Conservation (phyloP, 495 filamentous ascomycete species). For the Ascobolus immersus region DNA sequence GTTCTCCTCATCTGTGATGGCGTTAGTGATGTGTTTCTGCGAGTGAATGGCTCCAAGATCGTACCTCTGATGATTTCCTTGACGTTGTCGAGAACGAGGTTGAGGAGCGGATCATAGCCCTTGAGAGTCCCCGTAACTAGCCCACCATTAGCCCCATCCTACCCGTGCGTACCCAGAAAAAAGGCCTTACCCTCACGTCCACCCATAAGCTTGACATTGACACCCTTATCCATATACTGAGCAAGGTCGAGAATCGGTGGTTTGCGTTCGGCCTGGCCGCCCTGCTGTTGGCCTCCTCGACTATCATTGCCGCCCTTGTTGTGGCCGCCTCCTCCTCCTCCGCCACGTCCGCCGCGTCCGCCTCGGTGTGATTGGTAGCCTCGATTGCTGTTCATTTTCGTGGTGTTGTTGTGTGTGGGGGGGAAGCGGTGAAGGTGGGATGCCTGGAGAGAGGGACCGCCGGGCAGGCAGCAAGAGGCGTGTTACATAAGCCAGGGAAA, state of each 20-base stretch:
- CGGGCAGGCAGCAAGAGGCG: too few relatives aligned
- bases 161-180: neutral
- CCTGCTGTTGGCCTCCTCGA: conserved; percentile 22
- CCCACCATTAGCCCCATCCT: conserved; percentile 1
- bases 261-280: conserved; percentile 40
- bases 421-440: too few relatives aligned
- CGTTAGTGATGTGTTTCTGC: conserved; percentile 4
- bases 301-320: conserved; percentile 19
- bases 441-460: too few relatives aligned
- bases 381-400: too few relatives aligned
- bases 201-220: conserved; percentile 87
- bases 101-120: conserved; percentile 93
- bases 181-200: conserved; percentile 54
- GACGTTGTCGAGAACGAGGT: conserved; percentile 82
- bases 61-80: conserved; percentile 68
- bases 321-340: conserved; percentile 20
- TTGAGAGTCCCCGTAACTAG: conserved; percentile 70
- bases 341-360: conserved; percentile 18
- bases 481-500: too few relatives aligned
- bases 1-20: conserved; percentile 54
- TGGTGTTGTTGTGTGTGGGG: too few relatives aligned
- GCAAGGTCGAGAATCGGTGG: conserved; percentile 88
- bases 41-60: neutral
- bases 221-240: conserved; percentile 90
- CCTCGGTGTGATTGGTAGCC: too few relatives aligned